A percentile compares a stretch with the other conserved stretches of the same genome.
Evolutionary conservation across 2,329 filamentous ascomycete genomes (phyloP).

Genomic region (Microthyrium microscopicum): DNA sequence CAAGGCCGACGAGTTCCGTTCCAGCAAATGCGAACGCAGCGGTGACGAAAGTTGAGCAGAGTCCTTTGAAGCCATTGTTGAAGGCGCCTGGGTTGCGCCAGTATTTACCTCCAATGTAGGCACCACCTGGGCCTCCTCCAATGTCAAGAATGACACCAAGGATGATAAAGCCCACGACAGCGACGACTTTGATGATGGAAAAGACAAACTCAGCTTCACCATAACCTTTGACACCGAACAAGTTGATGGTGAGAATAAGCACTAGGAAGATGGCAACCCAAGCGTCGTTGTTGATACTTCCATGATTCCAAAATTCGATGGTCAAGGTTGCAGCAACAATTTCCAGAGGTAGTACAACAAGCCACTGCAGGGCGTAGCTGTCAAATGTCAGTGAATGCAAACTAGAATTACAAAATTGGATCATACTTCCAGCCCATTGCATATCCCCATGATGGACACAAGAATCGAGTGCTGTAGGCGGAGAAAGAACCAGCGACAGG

Average conservation of each 20-base stretch:
- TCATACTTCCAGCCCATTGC: conserved; percentile 85
- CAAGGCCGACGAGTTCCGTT: conserved; percentile 54
- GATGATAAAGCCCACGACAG: conserved; percentile 46
- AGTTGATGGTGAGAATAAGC: conserved; percentile 62
- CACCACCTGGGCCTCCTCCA: conserved; percentile 46
- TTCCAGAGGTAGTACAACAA: conserved; percentile 67
- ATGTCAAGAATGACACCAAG: conserved; percentile 75
- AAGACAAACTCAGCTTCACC: conserved; percentile 84
- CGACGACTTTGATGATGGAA: conserved; percentile 68
- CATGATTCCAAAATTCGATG: conserved; percentile 59
- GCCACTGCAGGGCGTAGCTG: conserved; percentile 76
- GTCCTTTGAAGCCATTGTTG: conserved; percentile 64
- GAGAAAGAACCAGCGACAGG: conserved; percentile 87
- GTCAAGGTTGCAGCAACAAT: conserved; percentile 77
- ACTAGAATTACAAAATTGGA: neutral
- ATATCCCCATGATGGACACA: conserved; percentile 89
- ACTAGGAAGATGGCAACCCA: conserved; percentile 72
- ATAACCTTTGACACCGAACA: conserved; percentile 77
- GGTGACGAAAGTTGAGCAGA: conserved; percentile 62
- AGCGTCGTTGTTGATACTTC: conserved; percentile 44
- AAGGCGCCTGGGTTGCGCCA: conserved; percentile 64
- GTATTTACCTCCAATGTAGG: conserved; percentile 64
- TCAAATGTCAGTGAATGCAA: conserved; percentile 9
- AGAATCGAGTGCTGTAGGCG: conserved; percentile 76
- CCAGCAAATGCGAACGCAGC: conserved; percentile 55